phyloP scores from a whole-genome alignment of 768 basidiomycete species.

The Asterophora parasitica region DNA sequence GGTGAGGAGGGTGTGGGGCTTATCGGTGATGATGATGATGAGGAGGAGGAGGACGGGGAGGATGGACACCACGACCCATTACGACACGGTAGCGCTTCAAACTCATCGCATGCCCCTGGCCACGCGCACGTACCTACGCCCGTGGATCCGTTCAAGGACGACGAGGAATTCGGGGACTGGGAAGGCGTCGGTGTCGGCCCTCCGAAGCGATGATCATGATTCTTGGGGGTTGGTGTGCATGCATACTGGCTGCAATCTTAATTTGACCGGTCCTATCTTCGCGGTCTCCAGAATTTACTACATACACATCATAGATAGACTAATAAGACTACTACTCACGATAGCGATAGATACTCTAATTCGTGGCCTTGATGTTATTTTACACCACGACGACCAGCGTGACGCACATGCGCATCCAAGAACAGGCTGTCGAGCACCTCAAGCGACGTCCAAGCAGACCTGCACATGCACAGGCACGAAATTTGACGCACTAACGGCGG shows the following conservation, averaged over 20 bases:
- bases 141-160: constrained; percentile 4
- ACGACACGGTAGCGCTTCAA: too few relatives aligned
- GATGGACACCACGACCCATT: constrained; percentile 6
- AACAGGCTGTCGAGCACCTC: not conserved
- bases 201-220: constrained; percentile 8
- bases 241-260: not conserved
- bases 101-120: too few relatives aligned
- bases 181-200: constrained; percentile 8
- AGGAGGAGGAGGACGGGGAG: constrained; percentile 28
- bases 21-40: constrained; percentile 2
- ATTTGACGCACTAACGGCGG: too few relatives aligned
- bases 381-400: too few relatives aligned
- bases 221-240: too few relatives aligned
- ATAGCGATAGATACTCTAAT: not conserved
- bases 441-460: too few relatives aligned
- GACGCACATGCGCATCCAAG: too few relatives aligned
- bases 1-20: constrained; percentile 2
- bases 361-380: not conserved
- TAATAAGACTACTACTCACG: not conserved
- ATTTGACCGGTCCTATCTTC: not conserved
- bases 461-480: too few relatives aligned
- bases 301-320: not conserved
- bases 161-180: constrained; percentile 16
- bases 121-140: too few relatives aligned
- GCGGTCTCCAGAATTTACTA: not conserved